Conservation (phyloP, 495 filamentous ascomycete genomes). For the Cercophora samala region DNA sequence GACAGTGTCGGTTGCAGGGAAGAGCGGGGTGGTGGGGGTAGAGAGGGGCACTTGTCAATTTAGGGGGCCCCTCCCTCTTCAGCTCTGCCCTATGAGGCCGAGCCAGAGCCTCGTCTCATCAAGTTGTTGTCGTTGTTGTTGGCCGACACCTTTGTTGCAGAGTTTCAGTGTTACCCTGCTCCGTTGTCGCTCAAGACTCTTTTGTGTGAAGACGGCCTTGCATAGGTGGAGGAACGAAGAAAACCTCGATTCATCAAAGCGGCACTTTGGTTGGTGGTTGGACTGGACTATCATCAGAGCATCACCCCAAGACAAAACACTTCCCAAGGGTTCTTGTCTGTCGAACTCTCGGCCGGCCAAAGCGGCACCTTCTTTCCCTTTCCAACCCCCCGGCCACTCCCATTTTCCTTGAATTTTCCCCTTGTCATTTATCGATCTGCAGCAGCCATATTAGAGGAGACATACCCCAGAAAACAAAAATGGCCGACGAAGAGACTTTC, state of each 20-base stretch:
- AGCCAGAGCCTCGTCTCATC: not conserved
- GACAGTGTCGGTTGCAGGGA: not conserved
- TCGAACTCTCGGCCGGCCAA: not conserved
- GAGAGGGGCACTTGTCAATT: not conserved
- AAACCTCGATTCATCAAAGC: not conserved
- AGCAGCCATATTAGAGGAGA: not conserved
- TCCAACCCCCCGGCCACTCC: not conserved
- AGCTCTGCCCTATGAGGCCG: conserved; percentile 7
- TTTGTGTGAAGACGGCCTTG: not conserved
- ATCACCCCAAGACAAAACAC: not conserved
- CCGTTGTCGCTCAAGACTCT: not conserved
- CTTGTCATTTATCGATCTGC: not conserved
- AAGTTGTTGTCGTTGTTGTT: not conserved
- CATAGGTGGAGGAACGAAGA: not conserved
- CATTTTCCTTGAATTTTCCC: not conserved
- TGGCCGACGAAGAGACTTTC: conserved; percentile 14
- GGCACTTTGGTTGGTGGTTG: not conserved
- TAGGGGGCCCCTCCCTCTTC: not conserved
- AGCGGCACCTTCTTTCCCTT: not conserved
- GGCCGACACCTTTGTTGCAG: not conserved
- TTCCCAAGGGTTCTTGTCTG: not conserved
- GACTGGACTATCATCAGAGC: not conserved
- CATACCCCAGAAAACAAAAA: not conserved
- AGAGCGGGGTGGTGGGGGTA: not conserved
- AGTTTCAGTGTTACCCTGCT: not conserved